Evolutionary conservation across 805 yeast genomes (phyloP), one percentile per base, ranked within the genome.

Genomic region (Metschnikowia drakensbergensis): DNA sequence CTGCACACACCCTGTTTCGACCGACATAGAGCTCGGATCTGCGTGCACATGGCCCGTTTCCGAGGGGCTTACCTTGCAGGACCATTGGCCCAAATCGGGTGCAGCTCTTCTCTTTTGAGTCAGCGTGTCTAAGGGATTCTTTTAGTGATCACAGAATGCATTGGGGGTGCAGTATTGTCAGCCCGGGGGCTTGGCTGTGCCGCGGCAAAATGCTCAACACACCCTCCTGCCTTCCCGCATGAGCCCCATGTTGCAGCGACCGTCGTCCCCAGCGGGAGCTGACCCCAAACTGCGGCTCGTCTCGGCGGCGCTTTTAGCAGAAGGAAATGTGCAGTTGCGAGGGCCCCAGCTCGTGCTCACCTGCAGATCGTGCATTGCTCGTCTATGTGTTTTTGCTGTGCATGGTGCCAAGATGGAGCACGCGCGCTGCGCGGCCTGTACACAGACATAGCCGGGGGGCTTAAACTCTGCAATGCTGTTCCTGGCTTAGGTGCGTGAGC

Each of bases 371-470:
- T 33, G 36, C 45, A 22, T 32, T 31, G 6, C 37, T 42, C 45
- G 45, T 42, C 45, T 42, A 42, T 42, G 45, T 42, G 37, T 31
- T 27, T 39, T n/a, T 11, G 36, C 36, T 31, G 30, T 41, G 45
- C 45, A 41, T 29, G 37, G 45, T 31, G 45, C 45, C 37, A 13
- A 33, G 26, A 32, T 34, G 45, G 32, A n/a, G 45, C 32, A 37
- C 45, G 11, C 38, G 6, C 25, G 17, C 6, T 11, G 37, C 10
- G 31, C 6, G 7, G 8, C 37, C 37, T 34, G 37, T 32, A 42
- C 32, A 22, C 13, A 2, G 2, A 1, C 37, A 17, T 23, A 40
- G 30, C 45, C 45, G 45, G 33, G 27, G 37, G 7, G 10, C 32
- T 10, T 42, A 34, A 34, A 10, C 34, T 33, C 37, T 25, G 45